phyloP scores from a whole-genome alignment of 176 grass and related monocot genomes.

The Bothriochloa decipiens region DNA sequence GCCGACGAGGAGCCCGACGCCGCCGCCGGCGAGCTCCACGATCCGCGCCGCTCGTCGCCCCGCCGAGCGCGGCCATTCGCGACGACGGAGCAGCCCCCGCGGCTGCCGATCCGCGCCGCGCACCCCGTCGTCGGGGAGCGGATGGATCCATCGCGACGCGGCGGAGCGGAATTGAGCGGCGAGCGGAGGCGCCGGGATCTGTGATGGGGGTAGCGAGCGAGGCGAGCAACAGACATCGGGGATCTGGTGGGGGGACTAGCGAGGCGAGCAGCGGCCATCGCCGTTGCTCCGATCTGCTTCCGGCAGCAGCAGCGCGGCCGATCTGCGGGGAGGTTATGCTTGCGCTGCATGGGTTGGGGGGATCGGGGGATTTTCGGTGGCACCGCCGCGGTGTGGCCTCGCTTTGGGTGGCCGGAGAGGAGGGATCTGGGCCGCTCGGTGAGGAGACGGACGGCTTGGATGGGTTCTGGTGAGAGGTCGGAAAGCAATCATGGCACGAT shows the following conservation, averaged over 20 bases:
- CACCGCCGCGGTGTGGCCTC: background rate
- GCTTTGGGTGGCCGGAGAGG: background rate
- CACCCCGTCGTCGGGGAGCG: background rate
- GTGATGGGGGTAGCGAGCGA: background rate
- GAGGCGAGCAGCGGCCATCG: background rate
- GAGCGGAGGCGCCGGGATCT: background rate
- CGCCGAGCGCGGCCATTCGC: constrained; percentile 9
- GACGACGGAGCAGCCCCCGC: background rate
- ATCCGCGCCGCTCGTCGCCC: background rate
- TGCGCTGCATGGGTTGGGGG: background rate
- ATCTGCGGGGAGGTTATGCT: constrained; percentile 20
- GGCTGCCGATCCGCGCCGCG: background rate
- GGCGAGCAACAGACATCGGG: background rate
- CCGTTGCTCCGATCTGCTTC: constrained; percentile 19
- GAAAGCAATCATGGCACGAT: background rate
- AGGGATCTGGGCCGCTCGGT: background rate
- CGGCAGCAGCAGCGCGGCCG: background rate
- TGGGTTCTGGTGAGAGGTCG: background rate
- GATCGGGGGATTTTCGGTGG: background rate
- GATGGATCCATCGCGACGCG: background rate
- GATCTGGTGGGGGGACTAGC: background rate
- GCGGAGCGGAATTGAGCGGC: background rate
- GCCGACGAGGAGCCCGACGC: background rate
- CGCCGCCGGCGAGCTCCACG: background rate
- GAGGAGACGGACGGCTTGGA: background rate